Evolutionary conservation across 257 asterid species (phyloP).

Genomic region (Fraxinus pennsylvanica): DNA sequence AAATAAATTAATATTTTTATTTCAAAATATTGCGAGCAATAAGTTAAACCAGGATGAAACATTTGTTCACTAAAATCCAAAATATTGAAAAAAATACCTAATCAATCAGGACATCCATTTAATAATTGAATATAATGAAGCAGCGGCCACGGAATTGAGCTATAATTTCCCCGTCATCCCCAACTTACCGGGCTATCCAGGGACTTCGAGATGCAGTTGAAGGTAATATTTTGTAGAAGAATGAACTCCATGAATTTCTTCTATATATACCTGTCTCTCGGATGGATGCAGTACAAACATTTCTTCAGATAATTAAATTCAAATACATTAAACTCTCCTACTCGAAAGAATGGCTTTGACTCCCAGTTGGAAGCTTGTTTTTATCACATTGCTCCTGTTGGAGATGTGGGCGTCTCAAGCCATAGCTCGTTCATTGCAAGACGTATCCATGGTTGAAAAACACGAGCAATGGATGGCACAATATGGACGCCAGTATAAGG

Average conservation of each 20-base stretch:
- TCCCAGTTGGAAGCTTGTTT: conserved; percentile 18
- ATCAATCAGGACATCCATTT: too few relatives aligned
- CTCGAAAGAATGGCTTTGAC: conserved; percentile 17
- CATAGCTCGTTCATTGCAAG: conserved; percentile 6
- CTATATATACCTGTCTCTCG: neutral
- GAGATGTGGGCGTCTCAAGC: conserved; percentile 14
- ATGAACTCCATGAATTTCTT: neutral
- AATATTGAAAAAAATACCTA: neutral
- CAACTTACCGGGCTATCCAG: neutral
- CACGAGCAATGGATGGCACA: conserved; percentile 33
- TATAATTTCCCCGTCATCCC: neutral
- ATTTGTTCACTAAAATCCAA: neutral
- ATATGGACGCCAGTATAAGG: conserved; percentile 24
- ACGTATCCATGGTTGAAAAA: conserved; percentile 15
- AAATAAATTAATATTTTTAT: too few relatives aligned
- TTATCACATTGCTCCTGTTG: conserved; percentile 17
- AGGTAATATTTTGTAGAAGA: neutral
- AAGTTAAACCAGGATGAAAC: neutral
- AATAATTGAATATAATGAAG: conserved; percentile 7
- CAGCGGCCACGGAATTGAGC: conserved; percentile 20
- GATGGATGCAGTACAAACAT: too few relatives aligned
- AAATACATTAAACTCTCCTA: neutral
- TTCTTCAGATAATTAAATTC: neutral
- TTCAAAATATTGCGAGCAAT: too few relatives aligned
- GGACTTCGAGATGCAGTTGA: neutral